Base-by-base conservation (phyloP, 2,329 filamentous ascomycete genomes). In the Scorias spongiosa region DNA sequence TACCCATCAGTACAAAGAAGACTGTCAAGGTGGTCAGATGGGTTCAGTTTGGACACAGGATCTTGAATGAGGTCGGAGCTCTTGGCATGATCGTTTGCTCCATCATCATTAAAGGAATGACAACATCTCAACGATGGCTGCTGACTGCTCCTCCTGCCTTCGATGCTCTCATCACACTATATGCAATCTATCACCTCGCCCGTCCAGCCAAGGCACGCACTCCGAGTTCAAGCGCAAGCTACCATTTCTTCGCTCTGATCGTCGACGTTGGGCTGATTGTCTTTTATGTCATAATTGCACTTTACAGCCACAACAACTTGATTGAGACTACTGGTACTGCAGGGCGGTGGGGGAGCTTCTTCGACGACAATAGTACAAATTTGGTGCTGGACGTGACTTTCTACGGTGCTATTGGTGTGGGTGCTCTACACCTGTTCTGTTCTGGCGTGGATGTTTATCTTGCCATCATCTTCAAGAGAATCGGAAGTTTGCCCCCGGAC, bases 401-500 rank as follows among this genome's bases (percentile, higher is more conserved):
- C 64, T 77, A 86, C 47, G 70, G 73, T 1, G 75, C 83, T 20
- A 71, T 81, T 8, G 67, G 69, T 7, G 71, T 78, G 8, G 80
- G 73, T 10, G 76, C 72, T 1, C 59, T 93, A 15, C 87, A 94
- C 58, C 54, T 83, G 0, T 49, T 85, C 9, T 84, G 84, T 1
- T 63, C 91, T 1, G 62, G 69, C 14, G 67, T 93, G 30, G 84
- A 84, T 5, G 59, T 84, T 29, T 95, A 82, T 65, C 70, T 96
- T 20, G 77, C 78, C 12, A 60, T 84, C 42, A 75, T 82, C 52
- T 96, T 95, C 75, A 76, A 80, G 36, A 81, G 83, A 57, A 95
- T 96, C 54, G 71, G 79, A 5, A 69, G 72, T 15, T 73, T 95
- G 60, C 89, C 89, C 5, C 88, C 89, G 0, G 89, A 96, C 57